Evolutionary conservation across 176 grass and related monocot genomes (phyloP).

Genomic region (bread wheat (Triticum aestivum)): DNA sequence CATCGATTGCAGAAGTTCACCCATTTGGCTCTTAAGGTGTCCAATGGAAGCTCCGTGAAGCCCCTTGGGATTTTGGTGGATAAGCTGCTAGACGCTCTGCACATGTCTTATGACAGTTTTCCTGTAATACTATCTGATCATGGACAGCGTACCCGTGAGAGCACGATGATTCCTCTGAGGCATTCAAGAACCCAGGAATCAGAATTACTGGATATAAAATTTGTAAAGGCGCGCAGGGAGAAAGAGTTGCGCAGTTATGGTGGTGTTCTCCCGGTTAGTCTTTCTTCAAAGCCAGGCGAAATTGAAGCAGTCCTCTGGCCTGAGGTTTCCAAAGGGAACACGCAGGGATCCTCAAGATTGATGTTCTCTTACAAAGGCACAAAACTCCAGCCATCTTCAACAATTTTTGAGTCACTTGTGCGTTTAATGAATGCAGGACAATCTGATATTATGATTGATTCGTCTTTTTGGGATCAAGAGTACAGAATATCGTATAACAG

Average conservation of each 20-base stretch:
- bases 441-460: slow-evolving; percentile 34
- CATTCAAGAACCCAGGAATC: background rate
- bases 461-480: slow-evolving; percentile 57
- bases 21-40: slow-evolving; percentile 33
- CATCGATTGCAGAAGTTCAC: slow-evolving; percentile 51
- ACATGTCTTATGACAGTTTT: slow-evolving; percentile 56
- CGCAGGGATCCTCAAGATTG: slow-evolving; percentile 31
- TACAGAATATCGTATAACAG: slow-evolving; percentile 51
- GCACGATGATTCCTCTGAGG: slow-evolving; percentile 48
- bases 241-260: slow-evolving; percentile 28
- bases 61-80: slow-evolving; percentile 42
- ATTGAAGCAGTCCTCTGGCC: slow-evolving; percentile 47
- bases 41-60: slow-evolving; percentile 33
- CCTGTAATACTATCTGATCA: slow-evolving; percentile 44
- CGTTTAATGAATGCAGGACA: slow-evolving; percentile 21
- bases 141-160: slow-evolving; percentile 15
- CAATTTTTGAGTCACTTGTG: slow-evolving; percentile 61
- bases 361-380: slow-evolving; percentile 49
- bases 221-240: slow-evolving; percentile 35
- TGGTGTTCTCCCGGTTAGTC: slow-evolving; percentile 29
- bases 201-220: slow-evolving; percentile 25
- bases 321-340: slow-evolving; percentile 24
- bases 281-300: slow-evolving; percentile 46
- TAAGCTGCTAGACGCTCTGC: slow-evolving; percentile 56
- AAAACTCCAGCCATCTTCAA: slow-evolving; percentile 33